phyloP scores from a whole-genome alignment of 495 filamentous ascomycete genomes.

The Neurospora sp. region DNA sequence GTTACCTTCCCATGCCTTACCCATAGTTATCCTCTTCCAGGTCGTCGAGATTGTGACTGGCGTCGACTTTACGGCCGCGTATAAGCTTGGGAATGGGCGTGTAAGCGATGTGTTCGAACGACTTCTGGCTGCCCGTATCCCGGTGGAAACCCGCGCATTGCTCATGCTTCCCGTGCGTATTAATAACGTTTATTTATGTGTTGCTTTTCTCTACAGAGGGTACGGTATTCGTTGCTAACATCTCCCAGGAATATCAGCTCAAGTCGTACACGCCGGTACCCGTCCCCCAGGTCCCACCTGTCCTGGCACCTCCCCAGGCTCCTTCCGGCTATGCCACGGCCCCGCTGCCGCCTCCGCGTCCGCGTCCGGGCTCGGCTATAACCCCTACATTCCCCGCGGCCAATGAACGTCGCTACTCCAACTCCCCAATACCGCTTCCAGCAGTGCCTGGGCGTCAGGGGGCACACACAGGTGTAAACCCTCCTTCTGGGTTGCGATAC shows the following conservation, averaged over 20 bases:
- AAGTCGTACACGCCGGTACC: slow-evolving; percentile 2
- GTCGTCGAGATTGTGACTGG: slow-evolving; percentile 7
- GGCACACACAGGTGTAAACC: not conserved
- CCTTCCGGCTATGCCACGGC: not conserved
- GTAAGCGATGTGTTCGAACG: slow-evolving; percentile 10
- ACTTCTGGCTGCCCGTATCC: slow-evolving; percentile 3
- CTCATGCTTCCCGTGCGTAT: slow-evolving; percentile 3
- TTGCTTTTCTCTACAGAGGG: not conserved
- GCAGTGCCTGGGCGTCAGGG: not conserved
- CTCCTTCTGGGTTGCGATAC: not conserved
- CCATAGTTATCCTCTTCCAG: not conserved
- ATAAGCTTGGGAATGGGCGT: slow-evolving; percentile 5
- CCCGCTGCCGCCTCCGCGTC: not conserved
- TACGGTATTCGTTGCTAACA: not conserved
- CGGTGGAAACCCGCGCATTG: slow-evolving; percentile 1
- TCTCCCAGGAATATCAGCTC: not conserved
- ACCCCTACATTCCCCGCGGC: not conserved
- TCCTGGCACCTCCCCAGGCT: not conserved
- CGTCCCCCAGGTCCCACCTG: not conserved
- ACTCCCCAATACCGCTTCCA: slow-evolving; percentile 9
- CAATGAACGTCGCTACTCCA: not conserved
- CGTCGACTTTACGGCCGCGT: slow-evolving; percentile 6
- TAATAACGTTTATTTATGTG: not conserved
- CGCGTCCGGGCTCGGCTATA: not conserved
- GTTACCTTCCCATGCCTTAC: slow-evolving; percentile 2